Base-by-base conservation (phyloP, 805 yeast genomes). In the Hanseniaspora meyeri region DNA sequence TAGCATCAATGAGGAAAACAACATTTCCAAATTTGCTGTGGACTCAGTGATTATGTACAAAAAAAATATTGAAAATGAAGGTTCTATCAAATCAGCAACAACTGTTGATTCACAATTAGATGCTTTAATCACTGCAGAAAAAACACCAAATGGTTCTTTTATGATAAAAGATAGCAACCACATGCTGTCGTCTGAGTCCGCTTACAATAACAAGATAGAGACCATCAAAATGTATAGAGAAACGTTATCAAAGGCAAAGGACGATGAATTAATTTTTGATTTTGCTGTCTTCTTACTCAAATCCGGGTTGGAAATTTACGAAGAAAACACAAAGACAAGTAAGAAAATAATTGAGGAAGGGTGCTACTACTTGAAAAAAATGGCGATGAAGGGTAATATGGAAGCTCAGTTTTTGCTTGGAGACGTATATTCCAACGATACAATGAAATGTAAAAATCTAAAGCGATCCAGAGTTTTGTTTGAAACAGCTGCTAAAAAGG, bases 341-440 rank as follows among this genome's bases (percentile, higher is more conserved):
- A 71, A 71, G 43, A 79, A 80, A 42, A 78, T 87, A 56, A 71
- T 89, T 42, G 83, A 85, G 62, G 97, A 93, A 66, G 91, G 96
- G 0, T 73, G 78, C 20, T 73, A 74, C 57, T 83, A 85, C 61
- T 74, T 90, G 60, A 82, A 80, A 62, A 80, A 79, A 62, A 75
- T 90, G 46, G 74, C 89, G 19, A 89, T 85, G 57, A 82, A 84
- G 60, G 95, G 96, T 7, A 84, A 82, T 62, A 76, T 83, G 1
- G 96, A 91, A 54, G 95, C 97, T 0, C 97, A 93, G 68, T 93
- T 91, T 65, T 74, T 90, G 31, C 71, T 93, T 34, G 98, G 82
- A n/a, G 97, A 91, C 68, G 89, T 91, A 0, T 83, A 83, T 67
- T 78, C 90, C 12, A 82, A 91, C 1, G 95, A 95, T 3, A 87